Evolutionary conservation across 768 basidiomycete genomes (phyloP), one percentile per base, ranked within the genome.

Genomic region (Russula brevipes): DNA sequence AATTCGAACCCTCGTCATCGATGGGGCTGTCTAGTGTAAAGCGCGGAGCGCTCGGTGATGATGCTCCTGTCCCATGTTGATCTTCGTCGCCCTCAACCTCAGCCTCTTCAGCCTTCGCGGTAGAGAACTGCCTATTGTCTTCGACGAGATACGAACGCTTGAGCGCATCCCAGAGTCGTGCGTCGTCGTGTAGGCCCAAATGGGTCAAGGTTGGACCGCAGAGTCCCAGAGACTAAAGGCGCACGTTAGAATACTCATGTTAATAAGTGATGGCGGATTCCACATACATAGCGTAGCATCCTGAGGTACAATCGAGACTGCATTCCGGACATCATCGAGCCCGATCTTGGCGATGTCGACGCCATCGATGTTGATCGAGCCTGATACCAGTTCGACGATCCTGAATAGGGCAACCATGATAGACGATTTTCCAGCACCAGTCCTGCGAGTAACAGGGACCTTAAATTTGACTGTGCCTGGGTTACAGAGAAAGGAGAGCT

Each of bases 401-500:
- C 93, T 85, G 75, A 87, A 95, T 0, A 97, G 77, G 5, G 91
- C 87, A 69, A 87, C 87, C 88, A 96, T 89, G 62, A 98, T 88
- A 1, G 89, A 89, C 17, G 88, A 89, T 74, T 96, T 93, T 44
- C 93, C 93, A 0, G 92, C 92, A 54, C 92, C 92, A 17, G 92
- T 94, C 8, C 75, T 74, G 46, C 35, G 46, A 45, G 16, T 46
- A 39, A 54, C 19, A 54, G 38, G n/a, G 14, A 57, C 16, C n/a
- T 49, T 57, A 57, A 64, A 10, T 58, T 24, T n/a, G 24, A 12
- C 36, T 57, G 50, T 42, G 54, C 41, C 47, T 6, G 50, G 36
- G 59, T 24, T 45, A 44, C 51, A 19, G 14, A 19, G 64, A 60
- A 41, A 64, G 74, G 52, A 24, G 10, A 60, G n/a, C 75, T 2